Percentiles rank a stretch among this genome's conserved stretches.
phyloP scores from a whole-genome alignment of 2,329 filamentous ascomycete genomes.

The Verruconis gallopava region DNA sequence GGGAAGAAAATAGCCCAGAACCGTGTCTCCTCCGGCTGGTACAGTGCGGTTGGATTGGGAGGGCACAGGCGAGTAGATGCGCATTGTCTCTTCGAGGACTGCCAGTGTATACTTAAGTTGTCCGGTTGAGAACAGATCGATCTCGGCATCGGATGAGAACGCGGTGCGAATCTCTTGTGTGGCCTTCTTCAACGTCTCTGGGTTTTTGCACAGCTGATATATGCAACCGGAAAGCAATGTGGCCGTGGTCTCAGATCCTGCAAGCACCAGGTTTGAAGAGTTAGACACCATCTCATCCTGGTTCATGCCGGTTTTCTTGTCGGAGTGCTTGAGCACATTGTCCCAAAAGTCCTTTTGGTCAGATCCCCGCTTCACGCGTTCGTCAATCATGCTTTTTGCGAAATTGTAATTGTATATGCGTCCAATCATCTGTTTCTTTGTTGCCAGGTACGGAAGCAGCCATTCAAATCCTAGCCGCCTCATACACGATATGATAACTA shows the following conservation, averaged over 20 bases:
- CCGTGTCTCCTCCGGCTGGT: constrained; percentile 17
- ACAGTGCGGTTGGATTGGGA: constrained; percentile 16
- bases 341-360: constrained; percentile 5
- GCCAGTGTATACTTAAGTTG: constrained; percentile 7
- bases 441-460: background rate
- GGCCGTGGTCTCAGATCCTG: constrained; percentile 33
- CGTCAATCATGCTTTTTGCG: background rate
- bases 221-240: constrained; percentile 27
- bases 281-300: constrained; percentile 27
- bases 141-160: constrained; percentile 17
- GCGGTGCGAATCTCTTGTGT: constrained; percentile 19
- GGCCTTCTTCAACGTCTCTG: constrained; percentile 16
- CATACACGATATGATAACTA: background rate
- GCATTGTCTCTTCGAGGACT: constrained; percentile 7
- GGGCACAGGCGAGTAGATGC: constrained; percentile 12
- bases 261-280: constrained; percentile 25
- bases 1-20: constrained; percentile 20
- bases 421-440: background rate
- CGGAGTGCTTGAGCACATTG: constrained; percentile 12
- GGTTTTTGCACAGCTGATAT: constrained; percentile 22
- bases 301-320: constrained; percentile 16
- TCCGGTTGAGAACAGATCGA: constrained; percentile 19
- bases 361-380: background rate
- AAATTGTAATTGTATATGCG: constrained; percentile 1
- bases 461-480: background rate